Evolutionary conservation across 1,284 basidiomycete species (phyloP).

Genomic region (Fomitiporia mediterranea): DNA sequence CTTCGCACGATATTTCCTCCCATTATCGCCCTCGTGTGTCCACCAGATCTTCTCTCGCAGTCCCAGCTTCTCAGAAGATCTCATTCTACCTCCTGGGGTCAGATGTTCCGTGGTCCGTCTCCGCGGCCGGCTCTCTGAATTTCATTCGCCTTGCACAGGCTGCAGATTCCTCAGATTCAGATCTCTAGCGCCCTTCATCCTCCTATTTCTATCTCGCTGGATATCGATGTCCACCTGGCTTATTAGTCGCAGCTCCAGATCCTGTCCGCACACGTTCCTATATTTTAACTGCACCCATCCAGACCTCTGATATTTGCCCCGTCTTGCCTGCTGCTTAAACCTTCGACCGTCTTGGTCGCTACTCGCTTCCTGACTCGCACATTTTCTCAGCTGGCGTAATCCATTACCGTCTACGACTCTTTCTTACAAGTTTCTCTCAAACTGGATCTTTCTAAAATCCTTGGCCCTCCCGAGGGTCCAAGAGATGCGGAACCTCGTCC

Average conservation of each 20-base stretch:
- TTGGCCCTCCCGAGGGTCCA: constrained; percentile 15
- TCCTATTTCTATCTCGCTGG: not conserved
- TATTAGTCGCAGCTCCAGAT: not conserved
- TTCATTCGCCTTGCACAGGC: not conserved
- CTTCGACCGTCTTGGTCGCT: not conserved
- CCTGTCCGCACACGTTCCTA: not conserved
- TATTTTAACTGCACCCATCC: not conserved
- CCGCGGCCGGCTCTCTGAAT: not conserved
- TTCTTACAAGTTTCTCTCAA: not conserved
- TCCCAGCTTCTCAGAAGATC: not conserved
- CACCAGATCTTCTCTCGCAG: not conserved
- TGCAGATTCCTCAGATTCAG: not conserved
- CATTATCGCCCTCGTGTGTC: not conserved
- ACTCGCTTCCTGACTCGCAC: not conserved
- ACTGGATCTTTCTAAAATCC: constrained; percentile 21
- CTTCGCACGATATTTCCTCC: too few species aligned
- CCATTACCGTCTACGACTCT: not conserved
- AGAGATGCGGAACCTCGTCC: not conserved
- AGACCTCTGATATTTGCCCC: not conserved
- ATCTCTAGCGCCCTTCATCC: not conserved
- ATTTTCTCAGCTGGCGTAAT: not conserved
- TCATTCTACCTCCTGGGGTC: not conserved
- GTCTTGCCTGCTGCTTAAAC: not conserved
- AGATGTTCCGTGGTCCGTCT: not conserved
- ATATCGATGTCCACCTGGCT: constrained; percentile 1